Conservation (phyloP, 306 rosid species). For the Crataegus laevigata region DNA sequence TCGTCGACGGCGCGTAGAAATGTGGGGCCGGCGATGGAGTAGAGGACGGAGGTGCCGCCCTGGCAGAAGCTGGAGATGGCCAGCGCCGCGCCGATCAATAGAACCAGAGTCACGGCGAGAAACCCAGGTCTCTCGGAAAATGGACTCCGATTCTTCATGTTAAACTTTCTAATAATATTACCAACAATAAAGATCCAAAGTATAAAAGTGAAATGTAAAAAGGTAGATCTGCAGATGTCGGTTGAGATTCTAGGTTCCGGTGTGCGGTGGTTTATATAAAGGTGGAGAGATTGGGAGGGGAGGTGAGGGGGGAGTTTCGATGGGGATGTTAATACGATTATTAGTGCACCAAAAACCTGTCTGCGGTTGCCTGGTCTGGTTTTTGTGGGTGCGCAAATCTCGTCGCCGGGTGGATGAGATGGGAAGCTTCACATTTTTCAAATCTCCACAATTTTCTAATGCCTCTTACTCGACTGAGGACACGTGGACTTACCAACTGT, state of each 20-base stretch:
- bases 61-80: constrained; percentile 27
- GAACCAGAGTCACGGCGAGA: constrained; percentile 27
- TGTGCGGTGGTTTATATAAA: not conserved
- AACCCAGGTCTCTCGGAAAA: constrained; percentile 33
- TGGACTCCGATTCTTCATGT: constrained; percentile 30
- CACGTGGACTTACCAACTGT: not conserved
- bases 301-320: not conserved
- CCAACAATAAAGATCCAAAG: not conserved
- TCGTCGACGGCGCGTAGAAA: not conserved
- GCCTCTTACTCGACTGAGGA: not conserved
- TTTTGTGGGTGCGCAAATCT: not conserved
- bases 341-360: not conserved
- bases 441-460: not conserved
- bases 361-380: not conserved
- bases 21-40: constrained; percentile 23
- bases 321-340: not conserved
- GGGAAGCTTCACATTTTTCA: not conserved
- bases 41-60: constrained; percentile 23
- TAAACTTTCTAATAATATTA: not conserved
- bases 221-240: not conserved
- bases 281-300: not conserved
- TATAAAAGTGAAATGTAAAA: not conserved
- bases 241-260: not conserved
- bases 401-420: no score
- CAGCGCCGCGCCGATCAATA: constrained; percentile 40